A percentile compares a stretch with the other conserved stretches of the same genome.
Evolutionary conservation across 2,329 filamentous ascomycete genomes (phyloP).

Genomic region (Ceratocystis smalleyi): DNA sequence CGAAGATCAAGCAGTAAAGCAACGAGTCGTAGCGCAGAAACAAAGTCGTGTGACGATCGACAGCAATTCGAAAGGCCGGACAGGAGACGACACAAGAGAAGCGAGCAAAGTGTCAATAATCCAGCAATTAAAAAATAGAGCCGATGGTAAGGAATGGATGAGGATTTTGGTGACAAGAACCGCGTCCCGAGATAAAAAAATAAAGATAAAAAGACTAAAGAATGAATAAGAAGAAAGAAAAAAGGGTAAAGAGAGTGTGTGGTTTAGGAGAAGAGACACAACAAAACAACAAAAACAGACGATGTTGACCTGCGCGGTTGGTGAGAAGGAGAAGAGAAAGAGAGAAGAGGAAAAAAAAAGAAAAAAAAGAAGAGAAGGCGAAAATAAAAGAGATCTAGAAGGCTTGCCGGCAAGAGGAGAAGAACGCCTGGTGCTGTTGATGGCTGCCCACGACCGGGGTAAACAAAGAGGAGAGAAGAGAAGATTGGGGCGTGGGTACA

Average conservation of each 20-base stretch:
- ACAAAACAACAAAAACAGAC: slow-evolving; percentile 5
- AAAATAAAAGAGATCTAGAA: slow-evolving; percentile 3
- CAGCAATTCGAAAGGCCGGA: neutral
- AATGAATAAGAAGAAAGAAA: slow-evolving; percentile 2
- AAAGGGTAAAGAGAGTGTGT: neutral
- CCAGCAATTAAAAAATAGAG: neutral
- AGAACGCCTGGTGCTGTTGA: neutral
- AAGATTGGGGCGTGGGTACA: neutral
- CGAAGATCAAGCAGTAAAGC: neutral
- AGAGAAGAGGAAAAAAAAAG: neutral
- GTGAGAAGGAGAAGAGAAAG: slow-evolving; percentile 4
- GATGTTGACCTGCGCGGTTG: slow-evolving; percentile 11
- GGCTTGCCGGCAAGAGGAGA: neutral
- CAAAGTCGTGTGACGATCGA: neutral
- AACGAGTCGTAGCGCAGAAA: neutral
- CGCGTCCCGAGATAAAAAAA: neutral
- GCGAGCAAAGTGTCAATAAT: neutral
- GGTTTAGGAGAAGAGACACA: neutral
- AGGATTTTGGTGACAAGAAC: neutral
- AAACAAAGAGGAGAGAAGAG: neutral
- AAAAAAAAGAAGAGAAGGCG: neutral
- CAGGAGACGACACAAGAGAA: neutral
- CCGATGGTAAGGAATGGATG: neutral
- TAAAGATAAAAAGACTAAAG: slow-evolving; percentile 5
- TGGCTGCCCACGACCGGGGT: neutral